Evolutionary conservation across 805 yeast species (phyloP), one percentile per base, ranked within the genome.

Genomic region (Kazachstania bromeliacearum): DNA sequence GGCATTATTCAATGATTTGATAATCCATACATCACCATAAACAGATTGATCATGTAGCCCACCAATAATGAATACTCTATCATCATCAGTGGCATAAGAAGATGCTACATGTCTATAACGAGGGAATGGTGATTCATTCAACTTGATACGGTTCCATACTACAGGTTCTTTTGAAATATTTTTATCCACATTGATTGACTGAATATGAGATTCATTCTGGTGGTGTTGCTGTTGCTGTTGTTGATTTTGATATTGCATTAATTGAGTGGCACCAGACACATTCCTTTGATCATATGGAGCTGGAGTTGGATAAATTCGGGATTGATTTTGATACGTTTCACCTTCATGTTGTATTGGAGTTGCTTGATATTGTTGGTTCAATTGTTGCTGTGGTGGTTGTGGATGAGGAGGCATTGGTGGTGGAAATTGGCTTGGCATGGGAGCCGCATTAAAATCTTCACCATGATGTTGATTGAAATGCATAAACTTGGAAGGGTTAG

Each of bases 11-110:
- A 50, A 42, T 5, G 59, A 57, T 43, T 73, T 73, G 39, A 89
- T 67, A 40, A 81, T 77, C 99, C 99, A 92, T 45, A 95, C 77
- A 57, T 92, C 98, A 33, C 95, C 96, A 59, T 82, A 85, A 5
- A 89, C 96, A 14, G 89, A 79, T 38, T 85, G 84, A 36, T 88
- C 95, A 53, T 88, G 80, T 33, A 92, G 67, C 7, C 99, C 99
- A 28, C 99, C 98, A 85, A 92, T 88, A 16, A 92, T 70, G 55
- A 75, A 85, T 15, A 87, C 64, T 41, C 85, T 92, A 36, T 85
- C 85, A 37, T 79, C 79, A 21, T 85, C 87, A 10, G 92, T 77
- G 5, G 85, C 71, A 17, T 76, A 63, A 17, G 80, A 64, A 2
- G 94, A 83, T 0, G 92, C 79, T 1, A 94, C 85, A 60, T 89